Base-by-base conservation (phyloP, 306 rosid genomes). In the Pyrus bretschneideri region DNA sequence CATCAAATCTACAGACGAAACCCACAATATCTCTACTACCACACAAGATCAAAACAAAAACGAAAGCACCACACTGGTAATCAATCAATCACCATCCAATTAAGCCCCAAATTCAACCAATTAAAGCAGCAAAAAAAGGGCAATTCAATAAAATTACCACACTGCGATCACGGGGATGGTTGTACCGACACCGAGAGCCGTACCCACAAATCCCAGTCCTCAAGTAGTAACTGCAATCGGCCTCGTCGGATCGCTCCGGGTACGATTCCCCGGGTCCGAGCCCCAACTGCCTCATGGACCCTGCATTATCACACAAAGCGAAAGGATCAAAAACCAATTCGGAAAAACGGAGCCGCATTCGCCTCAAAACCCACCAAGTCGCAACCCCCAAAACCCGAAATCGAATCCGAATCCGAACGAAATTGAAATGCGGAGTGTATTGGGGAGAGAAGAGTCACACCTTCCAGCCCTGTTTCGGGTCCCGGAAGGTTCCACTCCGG, bases 171-270 rank as follows among this genome's bases (percentile, higher is more conserved):
- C 89, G 97, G 40, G 99, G 99, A 86, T 96, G 99, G 77, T 96
- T 96, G 86, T 86, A 96, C 85, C 99, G 96, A 85, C 99, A 96
- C 67, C 99, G 84, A 0, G 93, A 46, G 85, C 98, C 99, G 69
- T 88, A 96, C 59, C 97, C 99, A 83, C 99, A 96, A 82, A 73
- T 76, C 30, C 99, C 99, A 11, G 98, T 96, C 63, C 88, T 86
- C 83, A 96, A 71, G 79, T 87, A 96, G 83, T 87, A 85, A 78
- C 84, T 92, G 86, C 99, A 96, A 87, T 96, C 89, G 66, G 94
- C 89, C 81, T 89, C 99, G 60, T 88, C 90, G 18, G 98, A 96
- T 10, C 99, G 83, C 31, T 86, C 91, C 38, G 99, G 99, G 78
- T 96, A 96, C 69, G 94, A 84, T 85, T 96, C 99, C 27, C 82